These are phyloP conservation scores for Botrytis cinerea DNA, from an alignment of 2,329 filamentous ascomycete genomes.

Conservation along the genomic window DNA sequence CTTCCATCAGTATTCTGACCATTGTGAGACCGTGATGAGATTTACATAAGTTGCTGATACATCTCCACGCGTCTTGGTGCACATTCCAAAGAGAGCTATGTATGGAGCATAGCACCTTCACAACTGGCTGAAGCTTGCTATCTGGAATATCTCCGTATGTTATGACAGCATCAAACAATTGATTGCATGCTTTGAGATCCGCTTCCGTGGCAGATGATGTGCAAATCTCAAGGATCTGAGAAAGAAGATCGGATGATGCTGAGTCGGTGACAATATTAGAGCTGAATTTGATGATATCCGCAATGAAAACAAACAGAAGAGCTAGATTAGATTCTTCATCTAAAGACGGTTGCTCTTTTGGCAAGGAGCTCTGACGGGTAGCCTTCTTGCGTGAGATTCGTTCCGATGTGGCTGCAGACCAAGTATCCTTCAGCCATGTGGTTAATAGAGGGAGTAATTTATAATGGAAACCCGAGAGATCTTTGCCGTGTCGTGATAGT, in stretches of 20 bases:
- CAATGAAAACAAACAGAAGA: conserved; percentile 64
- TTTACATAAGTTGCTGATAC: conserved; percentile 68
- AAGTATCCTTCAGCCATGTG: conserved; percentile 59
- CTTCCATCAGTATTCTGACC: conserved; percentile 64
- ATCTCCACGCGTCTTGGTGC: conserved; percentile 67
- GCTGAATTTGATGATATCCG: conserved; percentile 74
- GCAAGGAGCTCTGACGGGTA: conserved; percentile 43
- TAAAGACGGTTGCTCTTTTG: conserved; percentile 45
- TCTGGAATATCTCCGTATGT: conserved; percentile 71
- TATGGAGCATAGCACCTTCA: conserved; percentile 72
- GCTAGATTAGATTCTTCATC: conserved; percentile 63
- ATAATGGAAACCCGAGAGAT: conserved; percentile 67
- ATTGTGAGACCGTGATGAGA: conserved; percentile 74
- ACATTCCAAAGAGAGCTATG: conserved; percentile 64
- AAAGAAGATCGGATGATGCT: conserved; percentile 62
- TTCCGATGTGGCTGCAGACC: conserved; percentile 55
- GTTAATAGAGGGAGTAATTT: conserved; percentile 64
- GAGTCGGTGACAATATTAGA: conserved; percentile 66
- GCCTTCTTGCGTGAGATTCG: conserved; percentile 56
- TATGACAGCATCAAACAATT: conserved; percentile 68
- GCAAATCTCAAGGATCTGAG: conserved; percentile 65
- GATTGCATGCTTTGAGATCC: conserved; percentile 68
- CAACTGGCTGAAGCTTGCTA: conserved; percentile 62
- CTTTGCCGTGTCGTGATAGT: conserved; percentile 61
- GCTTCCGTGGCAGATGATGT: conserved; percentile 63